phyloP scores from a whole-genome alignment of 805 yeast species.

The Pichia rugopelliculosa region DNA sequence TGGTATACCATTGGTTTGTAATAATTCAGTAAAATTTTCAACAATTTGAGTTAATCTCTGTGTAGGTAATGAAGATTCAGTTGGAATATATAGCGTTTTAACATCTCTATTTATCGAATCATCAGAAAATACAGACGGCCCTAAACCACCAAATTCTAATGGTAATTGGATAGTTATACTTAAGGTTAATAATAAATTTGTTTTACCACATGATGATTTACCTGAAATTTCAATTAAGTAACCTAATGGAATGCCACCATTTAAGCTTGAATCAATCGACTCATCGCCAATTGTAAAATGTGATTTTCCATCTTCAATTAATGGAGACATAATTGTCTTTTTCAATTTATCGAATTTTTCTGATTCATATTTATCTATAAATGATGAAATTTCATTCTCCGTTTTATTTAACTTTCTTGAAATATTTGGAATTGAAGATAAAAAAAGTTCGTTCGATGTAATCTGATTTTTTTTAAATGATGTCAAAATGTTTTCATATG shows the following conservation, averaged over 20 bases:
- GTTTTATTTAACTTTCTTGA: constrained; percentile 30
- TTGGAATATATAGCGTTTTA: constrained; percentile 63
- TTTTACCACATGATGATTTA: constrained; percentile 78
- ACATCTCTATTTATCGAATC: constrained; percentile 10
- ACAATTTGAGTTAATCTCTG: constrained; percentile 47
- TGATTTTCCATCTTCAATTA: not conserved
- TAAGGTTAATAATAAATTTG: constrained; percentile 68
- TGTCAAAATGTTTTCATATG: constrained; percentile 20
- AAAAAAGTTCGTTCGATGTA: constrained; percentile 34
- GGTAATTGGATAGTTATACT: constrained; percentile 53
- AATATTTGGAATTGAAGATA: constrained; percentile 30
- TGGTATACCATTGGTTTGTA: constrained; percentile 30
- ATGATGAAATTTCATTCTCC: constrained; percentile 23
- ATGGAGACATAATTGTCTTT: not conserved
- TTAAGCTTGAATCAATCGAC: constrained; percentile 39
- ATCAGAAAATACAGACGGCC: constrained; percentile 20
- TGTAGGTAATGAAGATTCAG: constrained; percentile 70
- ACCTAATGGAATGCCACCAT: constrained; percentile 47
- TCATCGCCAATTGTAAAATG: constrained; percentile 48
- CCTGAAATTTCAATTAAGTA: constrained; percentile 73
- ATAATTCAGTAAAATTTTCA: constrained; percentile 20
- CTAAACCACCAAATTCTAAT: constrained; percentile 38
- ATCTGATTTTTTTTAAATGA: constrained; percentile 26
- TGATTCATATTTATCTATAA: constrained; percentile 13
- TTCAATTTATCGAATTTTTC: constrained; percentile 4